These are phyloP conservation scores for Anisodus tanguticus DNA, from an alignment of 257 asterid species.

Conservation along the genomic window DNA sequence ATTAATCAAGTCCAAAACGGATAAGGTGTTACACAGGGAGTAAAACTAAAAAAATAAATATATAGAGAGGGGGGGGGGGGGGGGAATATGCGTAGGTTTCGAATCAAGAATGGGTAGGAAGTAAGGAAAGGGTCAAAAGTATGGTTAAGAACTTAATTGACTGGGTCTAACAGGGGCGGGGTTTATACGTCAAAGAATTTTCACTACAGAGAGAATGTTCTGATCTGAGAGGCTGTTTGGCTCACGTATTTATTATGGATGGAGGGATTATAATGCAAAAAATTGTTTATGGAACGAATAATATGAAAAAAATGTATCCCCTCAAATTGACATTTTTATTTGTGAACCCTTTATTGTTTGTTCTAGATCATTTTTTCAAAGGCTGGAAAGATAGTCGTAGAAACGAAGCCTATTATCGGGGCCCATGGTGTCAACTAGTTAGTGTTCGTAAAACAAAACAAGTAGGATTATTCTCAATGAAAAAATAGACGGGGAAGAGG, in stretches of 20 bases:
- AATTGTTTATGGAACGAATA: neutral
- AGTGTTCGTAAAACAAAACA: neutral
- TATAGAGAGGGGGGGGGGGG: neutral
- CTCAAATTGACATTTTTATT: no score
- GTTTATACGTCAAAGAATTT: neutral
- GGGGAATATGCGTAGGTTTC: neutral
- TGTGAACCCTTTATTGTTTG: no score
- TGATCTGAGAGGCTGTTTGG: neutral
- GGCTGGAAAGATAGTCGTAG: no score
- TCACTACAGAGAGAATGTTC: neutral
- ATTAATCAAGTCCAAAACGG: neutral
- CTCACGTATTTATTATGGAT: neutral
- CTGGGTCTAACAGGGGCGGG: neutral
- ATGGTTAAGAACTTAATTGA: neutral
- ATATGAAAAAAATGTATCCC: neutral
- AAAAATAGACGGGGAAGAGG: no score
- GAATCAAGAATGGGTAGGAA: neutral
- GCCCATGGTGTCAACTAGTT: neutral
- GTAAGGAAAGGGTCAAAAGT: neutral
- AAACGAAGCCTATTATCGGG: neutral
- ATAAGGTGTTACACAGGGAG: no score
- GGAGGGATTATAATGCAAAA: neutral
- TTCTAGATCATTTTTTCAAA: no score
- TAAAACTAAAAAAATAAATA: neutral
- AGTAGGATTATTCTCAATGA: neutral